A percentile compares a stretch with the other conserved stretches of the same genome.
phyloP scores from a whole-genome alignment of 2,329 filamentous ascomycete species.

The Phoma sp. region DNA sequence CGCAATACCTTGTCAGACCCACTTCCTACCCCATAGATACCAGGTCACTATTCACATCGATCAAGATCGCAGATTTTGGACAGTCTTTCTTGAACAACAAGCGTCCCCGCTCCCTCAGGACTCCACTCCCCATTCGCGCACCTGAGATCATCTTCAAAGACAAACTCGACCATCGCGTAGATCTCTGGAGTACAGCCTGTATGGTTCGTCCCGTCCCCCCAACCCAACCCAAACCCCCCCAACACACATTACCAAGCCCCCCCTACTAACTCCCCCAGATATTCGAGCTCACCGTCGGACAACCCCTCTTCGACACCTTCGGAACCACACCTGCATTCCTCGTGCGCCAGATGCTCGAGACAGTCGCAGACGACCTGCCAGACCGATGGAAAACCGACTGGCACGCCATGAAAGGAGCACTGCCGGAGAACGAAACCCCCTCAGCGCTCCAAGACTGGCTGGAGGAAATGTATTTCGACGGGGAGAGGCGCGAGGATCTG shows the following conservation, averaged over 20 bases:
- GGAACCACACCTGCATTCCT: slow-evolving; percentile 43
- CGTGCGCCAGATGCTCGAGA: slow-evolving; percentile 47
- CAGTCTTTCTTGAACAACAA: slow-evolving; percentile 41
- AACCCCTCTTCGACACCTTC: slow-evolving; percentile 48
- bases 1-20: slow-evolving; percentile 26
- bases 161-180: slow-evolving; percentile 43
- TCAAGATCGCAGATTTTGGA: slow-evolving; percentile 47
- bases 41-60: not conserved
- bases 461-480: slow-evolving; percentile 47
- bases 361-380: slow-evolving; percentile 43
- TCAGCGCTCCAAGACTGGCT: slow-evolving; percentile 46
- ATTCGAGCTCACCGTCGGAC: slow-evolving; percentile 49
- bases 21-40: slow-evolving; percentile 10
- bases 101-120: slow-evolving; percentile 38
- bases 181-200: slow-evolving; percentile 50
- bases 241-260: too few relatives aligned
- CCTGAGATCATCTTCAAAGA: slow-evolving; percentile 50
- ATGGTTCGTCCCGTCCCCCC: slow-evolving; percentile 34
- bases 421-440: slow-evolving; percentile 17
- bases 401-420: slow-evolving; percentile 30
- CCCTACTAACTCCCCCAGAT: slow-evolving; percentile 34
- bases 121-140: slow-evolving; percentile 43
- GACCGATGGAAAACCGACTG: slow-evolving; percentile 41
- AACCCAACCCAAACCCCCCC: slow-evolving; percentile 10
- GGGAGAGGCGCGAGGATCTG: slow-evolving; percentile 12